These are phyloP conservation scores for Saksenaea vasiformis DNA, from an alignment of 371 early-diverging fungal species.

Conservation along the genomic window DNA sequence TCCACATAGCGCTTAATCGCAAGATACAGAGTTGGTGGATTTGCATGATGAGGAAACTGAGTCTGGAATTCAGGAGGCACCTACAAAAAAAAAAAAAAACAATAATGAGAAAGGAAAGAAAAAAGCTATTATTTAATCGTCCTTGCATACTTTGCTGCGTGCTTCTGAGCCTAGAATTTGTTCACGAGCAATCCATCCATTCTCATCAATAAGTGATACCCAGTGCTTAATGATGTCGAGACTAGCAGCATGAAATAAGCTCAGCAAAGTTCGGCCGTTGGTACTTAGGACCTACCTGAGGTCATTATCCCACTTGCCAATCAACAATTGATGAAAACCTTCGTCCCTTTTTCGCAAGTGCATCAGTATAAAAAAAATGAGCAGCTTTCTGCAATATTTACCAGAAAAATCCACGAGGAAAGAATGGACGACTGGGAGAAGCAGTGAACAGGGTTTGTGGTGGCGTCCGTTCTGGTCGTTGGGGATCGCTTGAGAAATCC, in stretches of 20 bases:
- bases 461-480: constrained; percentile 58
- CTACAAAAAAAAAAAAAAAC: constrained; percentile 29
- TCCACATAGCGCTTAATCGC: constrained; percentile 67
- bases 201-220: constrained; percentile 76
- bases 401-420: constrained; percentile 96
- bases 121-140: constrained; percentile 10
- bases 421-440: constrained; percentile 91
- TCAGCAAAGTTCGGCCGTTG: neutral
- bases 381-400: constrained; percentile 12
- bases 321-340: constrained; percentile 89
- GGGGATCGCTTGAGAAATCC: constrained; percentile 55
- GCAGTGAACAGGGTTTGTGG: constrained; percentile 80
- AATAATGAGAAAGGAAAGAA: neutral
- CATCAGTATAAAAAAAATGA: neutral
- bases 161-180: constrained; percentile 95
- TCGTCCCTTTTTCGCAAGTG: constrained; percentile 69
- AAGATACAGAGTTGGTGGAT: constrained; percentile 89
- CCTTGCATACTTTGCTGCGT: constrained; percentile 65
- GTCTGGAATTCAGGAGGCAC: constrained; percentile 91
- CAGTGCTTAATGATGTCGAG: constrained; percentile 83
- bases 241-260: constrained; percentile 24
- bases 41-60: constrained; percentile 91
- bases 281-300: constrained; percentile 46
- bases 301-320: constrained; percentile 90
- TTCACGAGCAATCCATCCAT: constrained; percentile 95